Evolutionary conservation across 768 basidiomycete genomes (phyloP), one percentile per base, ranked within the genome.

Genomic region (Trametes punicea): DNA sequence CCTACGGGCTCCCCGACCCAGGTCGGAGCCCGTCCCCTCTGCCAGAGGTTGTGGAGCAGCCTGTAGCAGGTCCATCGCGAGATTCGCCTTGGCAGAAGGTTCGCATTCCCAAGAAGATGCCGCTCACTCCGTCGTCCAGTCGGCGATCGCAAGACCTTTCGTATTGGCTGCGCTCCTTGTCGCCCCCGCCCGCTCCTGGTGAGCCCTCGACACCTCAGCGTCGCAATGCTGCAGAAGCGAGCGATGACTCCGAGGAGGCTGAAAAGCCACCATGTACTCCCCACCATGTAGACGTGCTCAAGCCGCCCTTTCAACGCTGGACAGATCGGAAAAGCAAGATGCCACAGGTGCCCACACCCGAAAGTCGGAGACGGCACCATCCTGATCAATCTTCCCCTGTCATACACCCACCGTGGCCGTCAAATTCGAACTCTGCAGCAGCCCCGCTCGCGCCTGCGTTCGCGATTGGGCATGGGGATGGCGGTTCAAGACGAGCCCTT

Each of bases 71-170:
- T 3, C 57, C 57, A 13, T 58, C 57, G 10, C 45, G 46, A 5
- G 30, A 36, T 1, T n/a, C 47, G 4, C n/a, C 23, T 21, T n/a
- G n/a, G 5, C 49, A 10, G 8, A 26, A 31, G 2, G 51, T 45
- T 29, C 20, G 36, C 16, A 21, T 51, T 2, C 56, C 49, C 20
- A 39, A 26, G 9, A 33, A 47, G 4, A 29, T 53, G 34, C 59
- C 59, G 3, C 40, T 54, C 13, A 61, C 59, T 5, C 59, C 59
- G 4, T 47, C 9, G 30, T 61, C 59, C 4, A 56, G 51, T n/a
- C 46, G 25, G 8, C 41, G 26, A 0, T 54, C 55, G 15, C 60
- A 61, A 21, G 56, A 51, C 23, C 26, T 57, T 3, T 55, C 58
- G 6, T 36, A 39, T 13, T 59, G 58, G 58, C 29, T 59, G n/a